Conservation (phyloP, 169 alveolate genomes). For the Eimeria sp. region DNA sequence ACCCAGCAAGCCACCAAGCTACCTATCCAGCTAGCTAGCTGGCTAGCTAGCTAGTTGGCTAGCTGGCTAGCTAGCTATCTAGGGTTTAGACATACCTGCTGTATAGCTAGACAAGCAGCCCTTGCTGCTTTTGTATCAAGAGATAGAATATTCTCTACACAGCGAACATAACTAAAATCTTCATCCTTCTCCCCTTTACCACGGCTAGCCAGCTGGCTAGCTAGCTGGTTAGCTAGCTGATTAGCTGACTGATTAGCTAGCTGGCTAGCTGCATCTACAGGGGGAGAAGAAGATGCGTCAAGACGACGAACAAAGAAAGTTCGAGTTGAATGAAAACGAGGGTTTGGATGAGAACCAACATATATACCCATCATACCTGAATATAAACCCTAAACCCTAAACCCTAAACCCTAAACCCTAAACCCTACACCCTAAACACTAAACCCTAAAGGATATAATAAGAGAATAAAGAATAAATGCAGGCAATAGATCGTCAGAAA, state of each 20-base stretch:
- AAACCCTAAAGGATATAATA: neutral
- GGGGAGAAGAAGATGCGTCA: neutral
- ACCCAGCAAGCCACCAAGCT: neutral
- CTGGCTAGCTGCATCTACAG: too few relatives aligned
- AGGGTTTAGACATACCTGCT: slow-evolving; percentile 27
- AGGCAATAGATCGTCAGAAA: too few relatives aligned
- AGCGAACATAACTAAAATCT: slow-evolving; percentile 76
- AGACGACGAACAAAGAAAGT: slow-evolving; percentile 48
- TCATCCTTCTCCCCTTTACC: slow-evolving; percentile 15
- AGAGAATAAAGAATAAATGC: too few relatives aligned
- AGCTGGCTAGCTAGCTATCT: slow-evolving; percentile 6
- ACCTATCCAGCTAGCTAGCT: neutral
- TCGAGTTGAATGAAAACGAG: slow-evolving; percentile 46
- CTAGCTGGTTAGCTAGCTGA: too few relatives aligned
- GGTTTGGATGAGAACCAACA: slow-evolving; percentile 60
- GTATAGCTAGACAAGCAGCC: neutral
- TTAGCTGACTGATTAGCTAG: too few relatives aligned
- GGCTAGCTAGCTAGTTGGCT: neutral
- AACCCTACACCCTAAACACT: neutral
- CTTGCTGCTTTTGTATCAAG: slow-evolving; percentile 28
- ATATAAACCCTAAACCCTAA: neutral
- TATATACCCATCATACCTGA: slow-evolving; percentile 43
- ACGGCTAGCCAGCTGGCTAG: too few relatives aligned
- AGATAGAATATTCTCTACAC: slow-evolving; percentile 42
- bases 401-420: neutral